Base-by-base conservation (phyloP, 1,284 basidiomycete species). In the Fistulinella cinereoalba region DNA sequence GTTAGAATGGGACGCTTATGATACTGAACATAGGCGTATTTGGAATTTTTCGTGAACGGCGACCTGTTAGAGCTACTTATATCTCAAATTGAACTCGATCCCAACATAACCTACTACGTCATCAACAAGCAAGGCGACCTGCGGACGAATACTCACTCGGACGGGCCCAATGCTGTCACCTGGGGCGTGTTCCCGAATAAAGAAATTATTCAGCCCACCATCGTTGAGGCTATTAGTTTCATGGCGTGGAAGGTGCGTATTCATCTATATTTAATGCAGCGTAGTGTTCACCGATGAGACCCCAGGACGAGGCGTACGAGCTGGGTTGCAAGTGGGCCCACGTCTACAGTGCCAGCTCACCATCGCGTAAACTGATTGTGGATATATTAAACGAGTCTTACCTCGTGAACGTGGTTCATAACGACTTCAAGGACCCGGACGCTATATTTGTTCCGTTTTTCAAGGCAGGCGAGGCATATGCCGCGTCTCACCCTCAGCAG, bases 141-240 rank as follows among this genome's bases (percentile, higher is more conserved):
- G 57, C 79, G 84, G 46, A 97, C 95, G 44, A 99, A 99, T 74
- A 92, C 86, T 27, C 83, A 88, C 52, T 87, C 87, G 1, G 91
- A 96, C 28, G 91, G 93, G 8, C 94, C 96, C 31, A 99, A 98
- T 61, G 97, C 97, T 7, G 97, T 99, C 38, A 99, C 97, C 0
- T 99, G 96, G 97, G 97, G 96, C 56, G 93, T 97, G 6, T 99
- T 98, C 79, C 96, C 97, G 16, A 92, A 92, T 34, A 95, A 97
- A 68, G 97, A 99, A 74, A 93, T 99, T 60, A 77, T 97, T 41
- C 97, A 99, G 66, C 95, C 96, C 23, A 99, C 97, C 18, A 96
- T 99, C 55, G 97, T 99, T 27, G 97, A 99, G 67, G 88, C 90
- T 24, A 85, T 93, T 54, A 96, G 92, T 61, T 97, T 97, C 78